A percentile compares a stretch with the other conserved stretches of the same genome.
Evolutionary conservation across 345 rosid species (phyloP).

Genomic region (Erysimum cheiranthoides): DNA sequence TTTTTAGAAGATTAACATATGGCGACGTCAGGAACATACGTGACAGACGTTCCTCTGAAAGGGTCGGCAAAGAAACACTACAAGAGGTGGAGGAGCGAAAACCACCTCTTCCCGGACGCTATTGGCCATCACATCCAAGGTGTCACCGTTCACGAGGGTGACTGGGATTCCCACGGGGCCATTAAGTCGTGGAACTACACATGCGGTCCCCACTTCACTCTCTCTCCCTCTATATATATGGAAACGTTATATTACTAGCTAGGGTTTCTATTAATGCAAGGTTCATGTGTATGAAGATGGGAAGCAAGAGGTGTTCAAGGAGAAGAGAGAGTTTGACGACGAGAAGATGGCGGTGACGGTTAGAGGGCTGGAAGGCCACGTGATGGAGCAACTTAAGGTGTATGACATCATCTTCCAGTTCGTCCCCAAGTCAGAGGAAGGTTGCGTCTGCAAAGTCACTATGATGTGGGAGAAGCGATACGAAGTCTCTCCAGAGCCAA

Average conservation of each 20-base stretch:
- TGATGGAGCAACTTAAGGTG: too few relatives aligned
- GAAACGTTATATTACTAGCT: not conserved
- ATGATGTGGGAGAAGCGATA: conserved; percentile 32
- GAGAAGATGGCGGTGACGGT: not conserved
- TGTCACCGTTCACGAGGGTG: conserved; percentile 29
- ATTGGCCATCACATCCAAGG: conserved; percentile 33
- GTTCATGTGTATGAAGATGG: not conserved
- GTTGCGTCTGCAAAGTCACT: conserved; percentile 27
- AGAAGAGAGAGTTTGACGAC: conserved; percentile 15
- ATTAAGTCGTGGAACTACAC: conserved; percentile 38
- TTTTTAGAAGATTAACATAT: conserved; percentile 1
- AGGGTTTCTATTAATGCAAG: not conserved
- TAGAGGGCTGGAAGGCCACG: too few relatives aligned
- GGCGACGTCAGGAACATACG: conserved; percentile 35
- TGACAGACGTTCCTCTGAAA: conserved; percentile 25
- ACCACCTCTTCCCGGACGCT: conserved; percentile 35
- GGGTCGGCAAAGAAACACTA: conserved; percentile 35
- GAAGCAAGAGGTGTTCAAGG: conserved; percentile 17
- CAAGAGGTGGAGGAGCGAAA: conserved; percentile 30
- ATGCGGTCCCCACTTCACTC: conserved; percentile 10
- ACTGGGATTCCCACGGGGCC: conserved; percentile 36
- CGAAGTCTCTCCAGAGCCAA: conserved; percentile 26
- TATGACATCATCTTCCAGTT: too few relatives aligned
- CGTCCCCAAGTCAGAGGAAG: too few relatives aligned
- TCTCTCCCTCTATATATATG: not conserved